Evolutionary conservation across 2,329 filamentous ascomycete genomes (phyloP).

Genomic region (Calonectria honghensis): DNA sequence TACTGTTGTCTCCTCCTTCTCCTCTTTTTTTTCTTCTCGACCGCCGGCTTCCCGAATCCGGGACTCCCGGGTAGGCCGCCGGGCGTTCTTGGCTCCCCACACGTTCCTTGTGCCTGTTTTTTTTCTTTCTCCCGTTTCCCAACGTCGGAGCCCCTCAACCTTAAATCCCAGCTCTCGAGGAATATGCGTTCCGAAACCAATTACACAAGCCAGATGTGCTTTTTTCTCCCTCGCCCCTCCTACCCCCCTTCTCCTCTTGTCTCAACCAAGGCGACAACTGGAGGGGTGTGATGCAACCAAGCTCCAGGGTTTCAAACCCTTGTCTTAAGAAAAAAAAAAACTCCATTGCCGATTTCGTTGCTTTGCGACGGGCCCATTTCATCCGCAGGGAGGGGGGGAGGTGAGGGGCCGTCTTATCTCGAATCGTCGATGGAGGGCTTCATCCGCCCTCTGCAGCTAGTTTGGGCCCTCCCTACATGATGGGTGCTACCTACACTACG

Average conservation of each 20-base stretch:
- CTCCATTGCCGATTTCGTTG: constrained; percentile 8
- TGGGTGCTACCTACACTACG: constrained; percentile 5
- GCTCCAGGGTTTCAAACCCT: constrained; percentile 27
- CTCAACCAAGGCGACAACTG: constrained; percentile 18
- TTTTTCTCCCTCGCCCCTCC: background rate
- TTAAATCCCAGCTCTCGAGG: background rate
- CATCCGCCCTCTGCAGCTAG: constrained; percentile 3
- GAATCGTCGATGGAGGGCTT: constrained; percentile 17
- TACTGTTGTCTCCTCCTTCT: constrained; percentile 17
- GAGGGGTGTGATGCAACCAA: constrained; percentile 15
- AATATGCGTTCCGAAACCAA: constrained; percentile 9
- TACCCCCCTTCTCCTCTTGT: constrained; percentile 5
- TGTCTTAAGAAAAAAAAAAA: background rate
- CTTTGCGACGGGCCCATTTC: constrained; percentile 13
- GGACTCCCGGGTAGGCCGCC: constrained; percentile 14
- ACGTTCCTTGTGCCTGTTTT: constrained; percentile 16
- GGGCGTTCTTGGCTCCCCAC: constrained; percentile 8
- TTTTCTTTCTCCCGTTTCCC: background rate
- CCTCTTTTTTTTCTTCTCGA: background rate
- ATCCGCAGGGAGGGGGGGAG: constrained; percentile 4
- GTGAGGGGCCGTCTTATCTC: constrained; percentile 32
- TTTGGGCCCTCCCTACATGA: background rate
- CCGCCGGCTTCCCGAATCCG: constrained; percentile 10
- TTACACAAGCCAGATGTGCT: constrained; percentile 13
- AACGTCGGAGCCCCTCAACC: background rate